These are phyloP conservation scores for Chrysophaeum taylorii DNA, from an alignment of 352 stramenopile genomes.

Conservation along the genomic window DNA sequence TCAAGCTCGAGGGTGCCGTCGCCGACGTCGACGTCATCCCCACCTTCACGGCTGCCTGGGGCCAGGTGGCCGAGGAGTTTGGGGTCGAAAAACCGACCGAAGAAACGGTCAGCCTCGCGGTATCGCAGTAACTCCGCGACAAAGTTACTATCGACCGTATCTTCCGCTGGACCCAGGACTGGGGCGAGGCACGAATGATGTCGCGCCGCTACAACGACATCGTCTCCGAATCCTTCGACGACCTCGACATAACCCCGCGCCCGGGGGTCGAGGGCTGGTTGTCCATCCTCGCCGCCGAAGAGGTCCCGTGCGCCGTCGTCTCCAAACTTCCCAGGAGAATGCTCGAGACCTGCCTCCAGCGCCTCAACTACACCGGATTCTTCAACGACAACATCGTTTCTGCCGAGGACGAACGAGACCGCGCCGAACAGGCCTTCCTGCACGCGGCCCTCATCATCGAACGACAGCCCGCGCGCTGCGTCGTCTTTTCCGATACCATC, in stretches of 20 bases:
- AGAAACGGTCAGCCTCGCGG: background rate
- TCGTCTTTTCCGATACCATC: constrained; percentile 6
- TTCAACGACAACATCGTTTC: constrained; percentile 4
- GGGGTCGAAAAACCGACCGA: background rate
- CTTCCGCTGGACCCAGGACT: constrained; percentile 6
- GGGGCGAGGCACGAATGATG: background rate
- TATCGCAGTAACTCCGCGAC: background rate
- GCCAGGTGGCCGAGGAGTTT: background rate
- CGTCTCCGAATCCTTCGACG: background rate
- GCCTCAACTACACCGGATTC: background rate
- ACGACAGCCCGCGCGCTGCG: background rate
- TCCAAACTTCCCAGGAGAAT: background rate
- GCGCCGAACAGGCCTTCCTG: constrained; percentile 2
- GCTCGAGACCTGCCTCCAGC: background rate
- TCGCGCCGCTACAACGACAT: background rate
- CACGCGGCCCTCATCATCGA: background rate
- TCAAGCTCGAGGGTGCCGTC: background rate
- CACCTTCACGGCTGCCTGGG: background rate
- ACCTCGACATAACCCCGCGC: background rate
- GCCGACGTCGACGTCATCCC: constrained; percentile 7
- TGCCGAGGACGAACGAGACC: background rate
- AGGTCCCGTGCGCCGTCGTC: background rate
- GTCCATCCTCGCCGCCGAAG: background rate
- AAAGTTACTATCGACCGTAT: background rate
- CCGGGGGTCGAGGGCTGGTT: background rate